Conservation (phyloP, 1,139 yeast species). For the Geotrichum citri-aurantii region DNA sequence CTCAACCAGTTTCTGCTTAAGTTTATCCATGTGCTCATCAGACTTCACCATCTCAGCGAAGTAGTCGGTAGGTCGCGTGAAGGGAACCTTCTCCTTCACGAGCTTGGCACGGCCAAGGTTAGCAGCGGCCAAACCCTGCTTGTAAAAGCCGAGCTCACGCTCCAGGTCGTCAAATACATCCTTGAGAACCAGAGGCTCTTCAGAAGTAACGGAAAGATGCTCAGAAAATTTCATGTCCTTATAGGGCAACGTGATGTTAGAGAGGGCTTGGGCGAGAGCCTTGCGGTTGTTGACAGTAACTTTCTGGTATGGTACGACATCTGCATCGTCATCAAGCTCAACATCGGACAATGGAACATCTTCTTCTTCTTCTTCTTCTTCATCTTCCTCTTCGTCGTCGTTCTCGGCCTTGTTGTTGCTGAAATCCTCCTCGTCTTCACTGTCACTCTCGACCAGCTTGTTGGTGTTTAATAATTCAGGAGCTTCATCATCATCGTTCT, state of each 20-base stretch:
- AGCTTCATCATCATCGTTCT: slow-evolving; percentile 19
- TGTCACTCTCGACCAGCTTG: slow-evolving; percentile 18
- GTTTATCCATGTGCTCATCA: slow-evolving; percentile 96
- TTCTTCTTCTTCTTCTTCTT: slow-evolving; percentile 42
- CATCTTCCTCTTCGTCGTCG: slow-evolving; percentile 30
- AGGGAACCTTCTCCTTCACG: slow-evolving; percentile 66
- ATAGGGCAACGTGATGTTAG: slow-evolving; percentile 34
- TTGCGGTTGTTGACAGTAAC: slow-evolving; percentile 50
- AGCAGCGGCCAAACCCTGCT: slow-evolving; percentile 87
- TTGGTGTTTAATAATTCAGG: slow-evolving; percentile 18
- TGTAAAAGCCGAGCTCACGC: slow-evolving; percentile 77
- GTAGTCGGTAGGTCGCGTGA: slow-evolving; percentile 88
- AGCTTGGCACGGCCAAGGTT: slow-evolving; percentile 63
- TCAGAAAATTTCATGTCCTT: slow-evolving; percentile 66
- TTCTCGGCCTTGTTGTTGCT: slow-evolving; percentile 27
- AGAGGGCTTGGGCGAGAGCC: slow-evolving; percentile 36
- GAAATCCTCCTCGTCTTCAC: slow-evolving; percentile 19
- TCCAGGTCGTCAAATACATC: slow-evolving; percentile 95
- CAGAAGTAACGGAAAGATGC: slow-evolving; percentile 68
- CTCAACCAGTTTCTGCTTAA: slow-evolving; percentile 70
- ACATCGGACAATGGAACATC: slow-evolving; percentile 48
- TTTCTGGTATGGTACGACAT: slow-evolving; percentile 83
- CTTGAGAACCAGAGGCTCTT: slow-evolving; percentile 58
- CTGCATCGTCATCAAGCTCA: slow-evolving; percentile 78
- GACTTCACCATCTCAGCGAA: slow-evolving; percentile 98